Evolutionary conservation across 169 alveolate species (phyloP).

Genomic region (Cryptosporidium muris): DNA sequence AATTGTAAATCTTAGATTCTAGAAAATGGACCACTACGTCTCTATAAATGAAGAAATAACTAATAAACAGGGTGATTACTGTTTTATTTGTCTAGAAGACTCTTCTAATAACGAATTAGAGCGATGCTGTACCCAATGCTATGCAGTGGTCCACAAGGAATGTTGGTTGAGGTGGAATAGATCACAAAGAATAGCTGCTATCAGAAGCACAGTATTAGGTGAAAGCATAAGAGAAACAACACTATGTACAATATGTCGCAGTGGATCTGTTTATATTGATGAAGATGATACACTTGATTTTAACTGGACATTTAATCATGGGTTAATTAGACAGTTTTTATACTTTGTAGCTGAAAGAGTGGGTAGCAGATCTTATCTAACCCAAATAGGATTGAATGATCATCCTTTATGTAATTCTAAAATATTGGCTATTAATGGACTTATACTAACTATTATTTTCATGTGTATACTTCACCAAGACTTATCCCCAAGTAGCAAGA

Average conservation of each 20-base stretch:
- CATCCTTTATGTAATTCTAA: conserved; percentile 7
- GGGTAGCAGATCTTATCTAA: conserved; percentile 4
- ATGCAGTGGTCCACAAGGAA: conserved; percentile 30
- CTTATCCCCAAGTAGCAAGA: conserved; percentile 15
- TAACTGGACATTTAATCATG: neutral
- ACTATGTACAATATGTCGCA: conserved; percentile 40
- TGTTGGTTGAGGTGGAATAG: conserved; percentile 52
- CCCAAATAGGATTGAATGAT: neutral
- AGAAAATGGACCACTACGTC: conserved; percentile 23
- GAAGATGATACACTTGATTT: conserved; percentile 2
- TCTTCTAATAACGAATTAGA: conserved; percentile 15
- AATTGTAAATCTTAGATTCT: neutral
- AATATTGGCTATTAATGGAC: conserved; percentile 19
- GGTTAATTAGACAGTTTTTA: neutral
- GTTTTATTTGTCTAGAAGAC: conserved; percentile 59
- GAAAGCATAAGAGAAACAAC: conserved; percentile 13
- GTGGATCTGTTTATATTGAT: conserved; percentile 43
- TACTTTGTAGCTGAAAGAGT: neutral
- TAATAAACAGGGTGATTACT: conserved; percentile 15
- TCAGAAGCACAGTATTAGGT: conserved; percentile 44
- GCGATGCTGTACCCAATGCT: conserved; percentile 57
- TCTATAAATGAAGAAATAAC: conserved; percentile 16
- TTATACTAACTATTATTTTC: conserved; percentile 9
- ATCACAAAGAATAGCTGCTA: conserved; percentile 6
- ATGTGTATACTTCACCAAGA: conserved; percentile 18